These are phyloP conservation scores for Populus alba DNA, from an alignment of 345 rosid species.

Conservation along the genomic window DNA sequence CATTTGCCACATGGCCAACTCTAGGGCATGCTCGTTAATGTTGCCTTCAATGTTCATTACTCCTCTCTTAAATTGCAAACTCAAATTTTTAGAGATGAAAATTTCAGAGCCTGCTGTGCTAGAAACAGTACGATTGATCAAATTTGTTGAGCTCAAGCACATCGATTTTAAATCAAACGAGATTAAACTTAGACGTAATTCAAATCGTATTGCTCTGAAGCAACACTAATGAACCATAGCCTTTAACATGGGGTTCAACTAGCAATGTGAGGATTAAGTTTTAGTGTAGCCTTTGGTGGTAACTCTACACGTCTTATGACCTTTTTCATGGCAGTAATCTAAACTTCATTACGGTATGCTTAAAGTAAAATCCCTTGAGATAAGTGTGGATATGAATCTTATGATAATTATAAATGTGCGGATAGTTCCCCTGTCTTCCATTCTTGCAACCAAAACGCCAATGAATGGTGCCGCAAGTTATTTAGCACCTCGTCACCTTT, in stretches of 20 bases:
- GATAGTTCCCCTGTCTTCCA: not conserved
- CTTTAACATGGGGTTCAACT: not conserved
- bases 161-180: not conserved
- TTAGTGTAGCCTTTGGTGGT: not conserved
- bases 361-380: not conserved
- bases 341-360: not conserved
- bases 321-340: not conserved
- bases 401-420: not conserved
- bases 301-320: not conserved
- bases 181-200: not conserved
- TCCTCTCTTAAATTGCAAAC: not conserved
- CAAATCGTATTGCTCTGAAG: not conserved
- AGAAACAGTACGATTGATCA: not conserved
- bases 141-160: not conserved
- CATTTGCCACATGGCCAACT: not conserved
- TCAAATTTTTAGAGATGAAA: not conserved
- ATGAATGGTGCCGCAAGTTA: not conserved
- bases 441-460: not conserved
- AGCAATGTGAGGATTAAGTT: not conserved
- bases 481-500: not conserved
- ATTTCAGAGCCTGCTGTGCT: not conserved
- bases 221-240: not conserved
- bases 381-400: not conserved
- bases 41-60: not conserved
- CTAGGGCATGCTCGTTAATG: not conserved